A percentile compares a stretch with the other conserved stretches of the same genome.
These are phyloP conservation scores for Naganishia antarctica DNA, from an alignment of 768 basidiomycete genomes.

Conservation along the genomic window DNA sequence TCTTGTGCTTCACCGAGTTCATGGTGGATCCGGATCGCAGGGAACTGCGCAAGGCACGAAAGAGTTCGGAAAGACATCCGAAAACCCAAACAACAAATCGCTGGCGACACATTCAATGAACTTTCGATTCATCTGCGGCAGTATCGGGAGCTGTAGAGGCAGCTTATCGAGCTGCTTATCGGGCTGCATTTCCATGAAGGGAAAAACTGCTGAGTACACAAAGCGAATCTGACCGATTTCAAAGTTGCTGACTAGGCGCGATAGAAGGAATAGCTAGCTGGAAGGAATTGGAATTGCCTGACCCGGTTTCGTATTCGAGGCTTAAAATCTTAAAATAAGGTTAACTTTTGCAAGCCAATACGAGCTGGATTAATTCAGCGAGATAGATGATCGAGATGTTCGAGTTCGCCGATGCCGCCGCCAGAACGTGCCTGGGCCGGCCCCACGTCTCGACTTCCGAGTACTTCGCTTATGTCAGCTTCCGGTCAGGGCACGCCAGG, in stretches of 20 bases:
- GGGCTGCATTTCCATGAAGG: neutral
- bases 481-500: too few relatives aligned
- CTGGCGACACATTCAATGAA: too few relatives aligned
- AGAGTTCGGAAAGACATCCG: constrained; percentile 6
- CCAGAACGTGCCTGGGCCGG: too few relatives aligned
- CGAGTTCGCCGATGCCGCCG: too few relatives aligned
- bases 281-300: neutral
- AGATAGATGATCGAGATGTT: too few relatives aligned
- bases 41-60: neutral
- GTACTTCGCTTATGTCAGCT: too few relatives aligned
- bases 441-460: too few relatives aligned
- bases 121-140: neutral
- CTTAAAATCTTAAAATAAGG: constrained; percentile 1
- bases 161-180: too few relatives aligned
- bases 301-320: neutral
- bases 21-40: neutral
- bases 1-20: neutral
- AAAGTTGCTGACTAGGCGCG: too few relatives aligned
- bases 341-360: neutral
- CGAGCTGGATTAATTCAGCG: neutral
- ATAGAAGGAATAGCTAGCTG: too few relatives aligned
- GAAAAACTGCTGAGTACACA: constrained; percentile 2
- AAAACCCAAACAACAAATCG: constrained; percentile 9
- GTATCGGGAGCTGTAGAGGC: too few relatives aligned
- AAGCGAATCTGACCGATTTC: neutral